Percentiles rank a stretch among this genome's conserved stretches.
These are phyloP conservation scores for Fusarium robinianum DNA, from an alignment of 2,329 filamentous ascomycete genomes.

Conservation along the genomic window DNA sequence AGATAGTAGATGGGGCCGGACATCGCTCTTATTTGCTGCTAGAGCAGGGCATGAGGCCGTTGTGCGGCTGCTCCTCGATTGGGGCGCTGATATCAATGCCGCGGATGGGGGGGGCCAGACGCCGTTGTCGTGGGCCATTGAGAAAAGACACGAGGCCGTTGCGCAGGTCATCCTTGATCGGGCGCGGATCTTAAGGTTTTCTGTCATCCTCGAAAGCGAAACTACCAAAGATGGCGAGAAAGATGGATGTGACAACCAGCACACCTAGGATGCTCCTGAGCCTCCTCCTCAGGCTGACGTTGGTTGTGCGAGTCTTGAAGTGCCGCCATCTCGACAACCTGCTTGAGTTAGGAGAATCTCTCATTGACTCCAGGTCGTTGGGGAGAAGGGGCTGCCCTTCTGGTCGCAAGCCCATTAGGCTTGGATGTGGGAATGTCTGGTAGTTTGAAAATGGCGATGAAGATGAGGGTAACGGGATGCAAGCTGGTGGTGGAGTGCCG, in stretches of 20 bases:
- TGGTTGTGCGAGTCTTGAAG: constrained; percentile 28
- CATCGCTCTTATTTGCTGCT: too few species aligned
- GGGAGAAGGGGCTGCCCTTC: constrained; percentile 51
- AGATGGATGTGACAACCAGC: too few species aligned
- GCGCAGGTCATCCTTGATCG: too few species aligned
- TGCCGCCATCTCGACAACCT: constrained; percentile 38
- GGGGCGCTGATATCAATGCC: too few species aligned
- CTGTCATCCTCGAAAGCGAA: too few species aligned
- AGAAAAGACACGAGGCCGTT: too few species aligned
- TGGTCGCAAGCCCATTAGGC: constrained; percentile 48
- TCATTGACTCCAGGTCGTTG: constrained; percentile 53
- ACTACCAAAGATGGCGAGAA: constrained; percentile 38
- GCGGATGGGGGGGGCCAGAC: too few species aligned
- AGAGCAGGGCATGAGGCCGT: too few species aligned
- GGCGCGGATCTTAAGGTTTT: too few species aligned
- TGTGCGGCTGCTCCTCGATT: too few species aligned
- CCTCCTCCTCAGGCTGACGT: constrained; percentile 32
- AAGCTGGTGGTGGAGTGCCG: constrained; percentile 57
- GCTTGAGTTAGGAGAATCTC: constrained; percentile 36
- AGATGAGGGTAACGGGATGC: constrained; percentile 50
- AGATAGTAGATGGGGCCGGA: too few species aligned
- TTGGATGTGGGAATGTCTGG: constrained; percentile 47
- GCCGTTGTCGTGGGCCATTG: too few species aligned
- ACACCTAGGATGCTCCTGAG: constrained; percentile 41
- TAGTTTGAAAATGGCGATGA: constrained; percentile 44